Percentiles rank a stretch among this genome's conserved stretches.
These are phyloP conservation scores for Coccomyxa sp. DNA, from an alignment of 139 green algal genomes.

Conservation along the genomic window DNA sequence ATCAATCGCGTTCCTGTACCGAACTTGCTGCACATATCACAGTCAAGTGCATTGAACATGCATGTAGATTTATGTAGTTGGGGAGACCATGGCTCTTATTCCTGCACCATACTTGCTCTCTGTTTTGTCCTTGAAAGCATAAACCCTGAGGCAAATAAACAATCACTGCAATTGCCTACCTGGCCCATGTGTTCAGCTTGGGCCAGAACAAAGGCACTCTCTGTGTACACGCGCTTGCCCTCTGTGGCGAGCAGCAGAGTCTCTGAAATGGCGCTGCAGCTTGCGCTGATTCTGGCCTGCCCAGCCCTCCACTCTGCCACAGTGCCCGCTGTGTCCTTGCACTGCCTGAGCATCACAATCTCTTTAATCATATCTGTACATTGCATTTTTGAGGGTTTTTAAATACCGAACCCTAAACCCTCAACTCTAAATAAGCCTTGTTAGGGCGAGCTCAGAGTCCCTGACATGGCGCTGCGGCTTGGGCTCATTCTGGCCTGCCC, in stretches of 20 bases:
- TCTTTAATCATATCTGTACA: background rate
- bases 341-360: slow-evolving; percentile 42
- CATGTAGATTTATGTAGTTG: no score
- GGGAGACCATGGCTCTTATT: no score
- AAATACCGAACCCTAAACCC: background rate
- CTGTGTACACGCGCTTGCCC: slow-evolving; percentile 83
- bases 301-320: slow-evolving; percentile 72
- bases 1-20: no score
- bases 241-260: slow-evolving; percentile 73
- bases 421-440: background rate
- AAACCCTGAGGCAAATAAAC: no score
- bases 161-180: no score
- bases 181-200: slow-evolving; percentile 60
- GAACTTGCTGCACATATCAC: no score
- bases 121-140: no score
- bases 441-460: slow-evolving; percentile 60
- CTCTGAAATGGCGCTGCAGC: slow-evolving; percentile 56
- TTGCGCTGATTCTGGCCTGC: slow-evolving; percentile 48
- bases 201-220: slow-evolving; percentile 65
- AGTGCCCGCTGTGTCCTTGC: slow-evolving; percentile 57
- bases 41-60: no score
- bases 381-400: background rate
- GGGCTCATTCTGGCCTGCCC: slow-evolving; percentile 49
- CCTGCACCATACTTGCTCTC: no score
- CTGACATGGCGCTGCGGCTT: slow-evolving; percentile 52